These are phyloP conservation scores for Mortierella sp. DNA, from an alignment of 371 early-diverging fungal genomes.

Conservation along the genomic window DNA sequence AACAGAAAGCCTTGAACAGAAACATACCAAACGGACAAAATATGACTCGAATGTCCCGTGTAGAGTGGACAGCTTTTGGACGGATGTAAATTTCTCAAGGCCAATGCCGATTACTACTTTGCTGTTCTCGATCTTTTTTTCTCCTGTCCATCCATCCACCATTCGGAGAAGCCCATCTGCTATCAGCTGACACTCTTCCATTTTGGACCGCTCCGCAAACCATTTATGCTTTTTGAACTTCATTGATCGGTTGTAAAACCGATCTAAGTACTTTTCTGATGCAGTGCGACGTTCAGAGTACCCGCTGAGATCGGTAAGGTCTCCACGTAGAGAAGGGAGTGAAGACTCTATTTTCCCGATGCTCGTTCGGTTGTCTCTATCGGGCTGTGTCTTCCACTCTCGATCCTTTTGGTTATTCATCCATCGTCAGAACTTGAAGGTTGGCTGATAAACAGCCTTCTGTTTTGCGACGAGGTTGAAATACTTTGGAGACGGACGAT, in stretches of 20 bases:
- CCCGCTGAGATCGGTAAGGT: neutral
- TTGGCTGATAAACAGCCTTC: neutral
- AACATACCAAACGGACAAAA: constrained; percentile 1
- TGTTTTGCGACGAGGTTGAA: constrained; percentile 2
- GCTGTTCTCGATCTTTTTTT: no score
- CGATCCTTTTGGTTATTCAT: constrained; percentile 5
- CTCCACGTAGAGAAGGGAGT: constrained; percentile 7
- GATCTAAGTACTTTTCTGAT: neutral
- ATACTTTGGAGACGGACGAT: neutral
- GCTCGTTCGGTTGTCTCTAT: constrained; percentile 1
- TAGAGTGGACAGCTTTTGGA: no score
- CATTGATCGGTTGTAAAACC: constrained; percentile 1
- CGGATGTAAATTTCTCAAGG: no score
- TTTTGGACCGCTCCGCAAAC: no score
- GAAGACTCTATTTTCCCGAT: constrained; percentile 13
- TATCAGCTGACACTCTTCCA: no score
- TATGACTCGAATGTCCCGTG: no score
- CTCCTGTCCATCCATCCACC: no score
- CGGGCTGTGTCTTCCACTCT: neutral
- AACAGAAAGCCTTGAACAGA: neutral
- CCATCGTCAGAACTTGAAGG: no score
- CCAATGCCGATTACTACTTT: no score
- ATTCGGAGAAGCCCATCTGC: no score
- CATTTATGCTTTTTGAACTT: neutral
- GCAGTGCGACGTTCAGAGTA: neutral